phyloP scores from a whole-genome alignment of 2,329 filamentous ascomycete genomes.

The Trichoderma afroharzianum region DNA sequence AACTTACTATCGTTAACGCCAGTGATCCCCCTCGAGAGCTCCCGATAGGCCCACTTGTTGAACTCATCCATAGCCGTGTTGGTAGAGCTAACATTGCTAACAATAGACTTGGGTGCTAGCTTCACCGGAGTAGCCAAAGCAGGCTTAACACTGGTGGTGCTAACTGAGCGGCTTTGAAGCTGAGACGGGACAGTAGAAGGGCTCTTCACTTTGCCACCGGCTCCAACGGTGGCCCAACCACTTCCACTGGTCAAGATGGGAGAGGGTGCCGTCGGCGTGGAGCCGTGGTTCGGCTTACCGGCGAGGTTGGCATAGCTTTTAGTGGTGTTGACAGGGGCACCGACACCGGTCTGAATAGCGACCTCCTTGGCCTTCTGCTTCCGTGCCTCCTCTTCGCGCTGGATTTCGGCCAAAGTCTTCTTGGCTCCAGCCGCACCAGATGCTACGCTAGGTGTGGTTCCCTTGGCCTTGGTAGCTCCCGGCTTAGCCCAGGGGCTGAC shows the following conservation, averaged over 20 bases:
- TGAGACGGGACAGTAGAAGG: constrained; percentile 57
- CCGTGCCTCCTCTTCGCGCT: constrained; percentile 79
- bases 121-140: constrained; percentile 45
- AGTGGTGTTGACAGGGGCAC: constrained; percentile 45
- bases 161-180: constrained; percentile 44
- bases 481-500: constrained; percentile 67
- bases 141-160: constrained; percentile 41
- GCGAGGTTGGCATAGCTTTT: constrained; percentile 96
- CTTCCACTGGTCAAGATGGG: constrained; percentile 37
- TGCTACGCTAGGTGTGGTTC: constrained; percentile 25
- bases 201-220: constrained; percentile 84
- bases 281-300: constrained; percentile 58
- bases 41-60: constrained; percentile 82
- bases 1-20: constrained; percentile 51
- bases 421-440: constrained; percentile 47
- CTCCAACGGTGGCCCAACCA: constrained; percentile 94
- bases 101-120: constrained; percentile 47
- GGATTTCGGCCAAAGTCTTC: constrained; percentile 93
- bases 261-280: constrained; percentile 31
- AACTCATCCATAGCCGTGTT: constrained; percentile 78
- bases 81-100: constrained; percentile 37
- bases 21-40: constrained; percentile 70
- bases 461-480: constrained; percentile 47
- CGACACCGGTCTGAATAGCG: constrained; percentile 41
- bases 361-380: constrained; percentile 69